These are phyloP conservation scores for Isabelozyma heimii DNA, from an alignment of 805 yeast genomes.

Conservation along the genomic window DNA sequence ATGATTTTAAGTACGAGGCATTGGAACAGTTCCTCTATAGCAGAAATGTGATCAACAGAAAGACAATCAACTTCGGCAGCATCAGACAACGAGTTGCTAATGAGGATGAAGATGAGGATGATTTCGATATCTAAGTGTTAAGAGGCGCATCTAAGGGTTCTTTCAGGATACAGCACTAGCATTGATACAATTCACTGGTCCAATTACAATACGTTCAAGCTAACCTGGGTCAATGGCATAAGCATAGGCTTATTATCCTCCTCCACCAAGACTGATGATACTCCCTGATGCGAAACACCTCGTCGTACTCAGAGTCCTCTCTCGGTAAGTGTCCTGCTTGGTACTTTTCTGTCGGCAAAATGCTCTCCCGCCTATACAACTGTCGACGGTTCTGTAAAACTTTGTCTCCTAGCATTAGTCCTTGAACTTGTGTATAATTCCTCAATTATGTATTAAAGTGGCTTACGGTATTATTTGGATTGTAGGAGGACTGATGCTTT, in stretches of 20 bases:
- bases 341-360: background rate
- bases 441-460: too few relatives aligned
- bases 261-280: background rate
- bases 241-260: background rate
- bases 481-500: too few relatives aligned
- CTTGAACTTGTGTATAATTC: too few relatives aligned
- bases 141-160: too few relatives aligned
- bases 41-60: conserved; percentile 14
- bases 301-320: conserved; percentile 1
- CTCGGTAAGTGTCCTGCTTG: background rate
- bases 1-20: conserved; percentile 44
- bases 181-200: too few relatives aligned
- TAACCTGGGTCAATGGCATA: background rate
- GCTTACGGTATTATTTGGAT: too few relatives aligned
- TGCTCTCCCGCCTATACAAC: conserved; percentile 1
- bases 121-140: conserved; percentile 6
- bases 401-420: conserved; percentile 11
- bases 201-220: too few relatives aligned
- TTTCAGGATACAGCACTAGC: too few relatives aligned
- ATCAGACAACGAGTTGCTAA: conserved; percentile 1
- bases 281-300: background rate
- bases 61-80: conserved; percentile 8
- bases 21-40: conserved; percentile 41
- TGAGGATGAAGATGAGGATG: conserved; percentile 9
- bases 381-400: conserved; percentile 5